Base-by-base conservation (phyloP, 805 yeast genomes). In the Pichia insulana region DNA sequence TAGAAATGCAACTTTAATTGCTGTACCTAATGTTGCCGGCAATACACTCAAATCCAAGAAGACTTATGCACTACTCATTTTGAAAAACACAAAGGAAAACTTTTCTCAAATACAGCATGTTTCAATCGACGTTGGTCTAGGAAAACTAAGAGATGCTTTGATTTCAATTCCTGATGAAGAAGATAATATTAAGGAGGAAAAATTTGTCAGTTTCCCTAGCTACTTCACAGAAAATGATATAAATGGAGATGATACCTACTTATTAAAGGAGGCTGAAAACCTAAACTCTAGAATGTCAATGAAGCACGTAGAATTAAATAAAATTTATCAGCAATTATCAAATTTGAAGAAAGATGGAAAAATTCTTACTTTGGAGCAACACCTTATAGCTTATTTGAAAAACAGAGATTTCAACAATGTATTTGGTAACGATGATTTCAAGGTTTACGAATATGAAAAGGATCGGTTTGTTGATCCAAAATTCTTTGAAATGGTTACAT, bases 381-480 rank as follows among this genome's bases (percentile, higher is more conserved):
- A 48, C 7, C 54, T 63, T 19, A 53, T 63, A 26, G 42, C 60
- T 16, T 64, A 47, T 40, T 47, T 61, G 41, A 63, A 62, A 43
- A 36, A 42, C 20, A 36, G 27, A 13, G 36, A 37, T 26, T 16
- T 32, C 19, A 45, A 38, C 13, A 35, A 33, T 15, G 22, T 36
- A 12, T 37, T 30, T n/a, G 34, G 36, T 11, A 37, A 45, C 8
- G 39, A 39, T 15, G 40, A 55, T 27, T 69, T 64, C 45, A 59
- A 64, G 41, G 70, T 73, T 5, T 78, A 74, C 49, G 85, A 78
- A 49, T 75, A 77, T 9, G 86, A 80, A 40, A 63, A 67, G 20
- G 95, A 85, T 55, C 67, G 80, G 42, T 71, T 74, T 36, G 74
- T 82, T n/a, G 83, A 80, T 54, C 67, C 71, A 20, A 64, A 60